A percentile compares a stretch with the other conserved stretches of the same genome.
These are phyloP conservation scores for Coemansia sp. DNA, from an alignment of 192 early-diverging fungal genomes.

Conservation along the genomic window DNA sequence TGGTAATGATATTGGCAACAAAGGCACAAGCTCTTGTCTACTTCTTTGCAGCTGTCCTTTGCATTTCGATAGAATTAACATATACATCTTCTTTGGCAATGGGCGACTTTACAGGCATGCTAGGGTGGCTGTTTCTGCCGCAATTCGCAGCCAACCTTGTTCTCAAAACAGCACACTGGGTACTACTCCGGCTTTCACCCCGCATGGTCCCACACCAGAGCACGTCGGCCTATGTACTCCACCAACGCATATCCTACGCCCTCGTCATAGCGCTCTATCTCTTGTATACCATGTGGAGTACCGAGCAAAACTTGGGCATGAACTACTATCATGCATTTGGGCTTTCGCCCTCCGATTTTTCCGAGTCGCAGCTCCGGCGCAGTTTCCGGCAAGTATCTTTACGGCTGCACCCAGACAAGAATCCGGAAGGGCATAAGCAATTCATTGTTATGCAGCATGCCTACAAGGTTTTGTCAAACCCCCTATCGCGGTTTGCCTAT, in stretches of 20 bases:
- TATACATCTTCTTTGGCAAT: not conserved
- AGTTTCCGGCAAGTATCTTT: constrained; percentile 63
- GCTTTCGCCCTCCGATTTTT: constrained; percentile 26
- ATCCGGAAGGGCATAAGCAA: constrained; percentile 65
- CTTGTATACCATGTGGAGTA: constrained; percentile 38
- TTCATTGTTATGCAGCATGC: constrained; percentile 78
- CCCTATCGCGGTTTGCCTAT: constrained; percentile 65
- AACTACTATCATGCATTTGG: constrained; percentile 55
- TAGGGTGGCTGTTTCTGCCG: constrained; percentile 50
- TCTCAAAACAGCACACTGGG: constrained; percentile 32
- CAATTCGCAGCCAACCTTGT: constrained; percentile 33
- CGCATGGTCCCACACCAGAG: constrained; percentile 35
- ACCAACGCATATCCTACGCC: constrained; percentile 44
- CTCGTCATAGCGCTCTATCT: constrained; percentile 41
- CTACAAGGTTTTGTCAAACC: constrained; percentile 73
- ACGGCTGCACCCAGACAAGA: constrained; percentile 63
- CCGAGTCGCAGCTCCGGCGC: constrained; percentile 26
- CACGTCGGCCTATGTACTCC: constrained; percentile 25
- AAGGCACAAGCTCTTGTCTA: not conserved
- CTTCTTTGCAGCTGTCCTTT: not conserved
- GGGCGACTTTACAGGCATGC: constrained; percentile 29
- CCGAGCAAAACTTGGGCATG: constrained; percentile 32
- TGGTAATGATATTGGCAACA: not conserved
- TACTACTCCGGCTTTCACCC: constrained; percentile 32
- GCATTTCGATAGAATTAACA: not conserved